These are phyloP conservation scores for Apium graveolens DNA, from an alignment of 129 eudicot species.

Conservation along the genomic window DNA sequence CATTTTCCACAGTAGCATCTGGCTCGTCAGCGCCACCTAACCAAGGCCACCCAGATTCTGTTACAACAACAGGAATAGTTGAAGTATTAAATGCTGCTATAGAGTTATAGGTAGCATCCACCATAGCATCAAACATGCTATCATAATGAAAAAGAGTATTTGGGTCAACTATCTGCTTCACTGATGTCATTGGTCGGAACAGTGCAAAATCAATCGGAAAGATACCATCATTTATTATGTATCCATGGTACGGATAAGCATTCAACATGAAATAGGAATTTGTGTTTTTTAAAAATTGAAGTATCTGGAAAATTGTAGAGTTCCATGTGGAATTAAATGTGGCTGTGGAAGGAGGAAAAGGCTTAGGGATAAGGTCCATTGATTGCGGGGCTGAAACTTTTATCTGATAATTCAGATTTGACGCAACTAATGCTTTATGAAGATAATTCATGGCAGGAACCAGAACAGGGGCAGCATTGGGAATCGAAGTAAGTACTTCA, in stretches of 20 bases:
- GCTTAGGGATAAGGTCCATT: slow-evolving; percentile 58
- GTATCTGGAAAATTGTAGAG: slow-evolving; percentile 39
- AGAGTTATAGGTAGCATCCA: slow-evolving; percentile 72
- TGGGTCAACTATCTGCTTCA: slow-evolving; percentile 83
- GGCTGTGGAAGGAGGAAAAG: slow-evolving; percentile 89
- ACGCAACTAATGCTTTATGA: slow-evolving; percentile 70
- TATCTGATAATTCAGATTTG: slow-evolving; percentile 53
- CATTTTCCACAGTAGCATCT: slow-evolving; percentile 65
- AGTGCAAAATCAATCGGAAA: slow-evolving; percentile 77
- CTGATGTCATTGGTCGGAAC: slow-evolving; percentile 46
- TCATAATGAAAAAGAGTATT: slow-evolving; percentile 65
- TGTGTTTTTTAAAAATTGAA: slow-evolving; percentile 51
- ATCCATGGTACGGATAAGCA: slow-evolving; percentile 80
- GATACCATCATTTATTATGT: slow-evolving; percentile 49
- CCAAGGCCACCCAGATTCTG: slow-evolving; percentile 93
- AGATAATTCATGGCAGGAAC: slow-evolving; percentile 67
- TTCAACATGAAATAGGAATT: slow-evolving; percentile 64
- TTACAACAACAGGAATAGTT: slow-evolving; percentile 55
- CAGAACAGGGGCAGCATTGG: slow-evolving; percentile 59
- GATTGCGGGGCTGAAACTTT: slow-evolving; percentile 71
- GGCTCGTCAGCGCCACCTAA: slow-evolving; percentile 65
- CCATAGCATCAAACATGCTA: slow-evolving; percentile 90
- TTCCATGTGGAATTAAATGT: slow-evolving; percentile 54
- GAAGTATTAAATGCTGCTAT: slow-evolving; percentile 49
- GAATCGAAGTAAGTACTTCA: slow-evolving; percentile 61